These are phyloP conservation scores for Aspergillus sp. DNA, from an alignment of 2,329 filamentous ascomycete species.

Conservation along the genomic window DNA sequence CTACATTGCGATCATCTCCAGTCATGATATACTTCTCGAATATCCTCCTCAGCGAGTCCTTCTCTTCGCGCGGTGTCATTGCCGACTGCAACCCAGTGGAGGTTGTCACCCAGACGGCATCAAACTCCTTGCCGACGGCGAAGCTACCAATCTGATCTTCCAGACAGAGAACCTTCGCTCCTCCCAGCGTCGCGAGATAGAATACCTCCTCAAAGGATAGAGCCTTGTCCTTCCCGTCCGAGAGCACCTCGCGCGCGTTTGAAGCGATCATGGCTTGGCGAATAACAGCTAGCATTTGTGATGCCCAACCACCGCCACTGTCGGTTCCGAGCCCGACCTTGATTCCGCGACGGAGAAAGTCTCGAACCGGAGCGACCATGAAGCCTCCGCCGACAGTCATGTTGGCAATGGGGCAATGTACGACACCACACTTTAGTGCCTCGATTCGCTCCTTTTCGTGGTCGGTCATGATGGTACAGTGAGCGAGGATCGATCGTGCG, in stretches of 20 bases:
- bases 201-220: conserved; percentile 60
- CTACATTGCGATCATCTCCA: conserved; percentile 66
- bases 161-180: conserved; percentile 62
- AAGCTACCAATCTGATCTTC: conserved; percentile 62
- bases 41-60: conserved; percentile 51
- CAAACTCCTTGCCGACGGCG: conserved; percentile 64
- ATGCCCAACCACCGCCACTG: conserved; percentile 65
- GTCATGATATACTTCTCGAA: conserved; percentile 71
- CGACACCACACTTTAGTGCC: conserved; percentile 60
- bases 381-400: conserved; percentile 61
- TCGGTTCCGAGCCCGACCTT: conserved; percentile 72
- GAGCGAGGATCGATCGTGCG: conserved; percentile 64
- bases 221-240: conserved; percentile 47
- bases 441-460: conserved; percentile 49
- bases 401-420: conserved; percentile 68
- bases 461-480: conserved; percentile 66
- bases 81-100: conserved; percentile 41
- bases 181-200: conserved; percentile 65
- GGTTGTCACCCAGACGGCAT: conserved; percentile 59
- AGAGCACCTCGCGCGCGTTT: conserved; percentile 40
- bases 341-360: conserved; percentile 61
- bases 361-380: conserved; percentile 62
- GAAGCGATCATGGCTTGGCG: conserved; percentile 59
- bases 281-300: conserved; percentile 55
- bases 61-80: conserved; percentile 59